These are phyloP conservation scores for Barbatosphaeria neglecta DNA, from an alignment of 495 filamentous ascomycete genomes.

Conservation along the genomic window DNA sequence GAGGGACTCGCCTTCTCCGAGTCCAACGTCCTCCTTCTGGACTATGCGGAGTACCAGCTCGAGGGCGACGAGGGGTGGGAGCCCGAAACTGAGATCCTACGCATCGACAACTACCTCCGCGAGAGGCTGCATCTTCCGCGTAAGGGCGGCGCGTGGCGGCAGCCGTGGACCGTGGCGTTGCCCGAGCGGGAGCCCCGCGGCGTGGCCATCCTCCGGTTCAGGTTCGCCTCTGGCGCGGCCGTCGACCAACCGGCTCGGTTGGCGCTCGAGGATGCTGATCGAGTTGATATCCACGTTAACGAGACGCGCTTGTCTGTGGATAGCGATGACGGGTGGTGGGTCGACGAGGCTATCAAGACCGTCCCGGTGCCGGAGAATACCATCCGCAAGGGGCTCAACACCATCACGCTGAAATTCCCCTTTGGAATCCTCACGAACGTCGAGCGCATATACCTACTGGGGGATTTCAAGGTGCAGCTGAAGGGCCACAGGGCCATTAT, in stretches of 20 bases:
- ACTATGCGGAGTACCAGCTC: conserved; percentile 11
- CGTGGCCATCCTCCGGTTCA: conserved; percentile 1
- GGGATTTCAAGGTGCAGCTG: conserved; percentile 6
- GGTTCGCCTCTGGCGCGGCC: conserved; percentile 2
- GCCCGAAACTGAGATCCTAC: conserved; percentile 6
- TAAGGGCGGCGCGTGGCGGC: conserved; percentile 6
- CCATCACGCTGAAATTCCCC: conserved; percentile 2
- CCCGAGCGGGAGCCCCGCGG: conserved; percentile 4
- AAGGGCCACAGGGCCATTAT: conserved; percentile 2
- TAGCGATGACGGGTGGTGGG: conserved; percentile 6
- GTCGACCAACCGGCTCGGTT: not conserved
- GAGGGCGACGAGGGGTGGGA: conserved; percentile 6
- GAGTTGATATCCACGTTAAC: conserved; percentile 5
- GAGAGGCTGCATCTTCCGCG: conserved; percentile 4
- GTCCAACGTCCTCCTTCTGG: conserved; percentile 14
- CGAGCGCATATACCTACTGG: conserved; percentile 13
- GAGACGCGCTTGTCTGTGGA: not conserved
- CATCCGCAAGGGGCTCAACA: conserved; percentile 5
- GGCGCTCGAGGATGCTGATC: conserved; percentile 9
- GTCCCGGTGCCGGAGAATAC: conserved; percentile 1
- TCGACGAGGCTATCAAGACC: conserved; percentile 11
- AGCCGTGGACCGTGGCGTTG: conserved; percentile 10
- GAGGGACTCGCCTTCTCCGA: conserved; percentile 8
- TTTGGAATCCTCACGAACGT: conserved; percentile 15
- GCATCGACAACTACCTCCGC: conserved; percentile 13